Base-by-base conservation (phyloP, 2,329 filamentous ascomycete species). In the Epichloe gansuensis region DNA sequence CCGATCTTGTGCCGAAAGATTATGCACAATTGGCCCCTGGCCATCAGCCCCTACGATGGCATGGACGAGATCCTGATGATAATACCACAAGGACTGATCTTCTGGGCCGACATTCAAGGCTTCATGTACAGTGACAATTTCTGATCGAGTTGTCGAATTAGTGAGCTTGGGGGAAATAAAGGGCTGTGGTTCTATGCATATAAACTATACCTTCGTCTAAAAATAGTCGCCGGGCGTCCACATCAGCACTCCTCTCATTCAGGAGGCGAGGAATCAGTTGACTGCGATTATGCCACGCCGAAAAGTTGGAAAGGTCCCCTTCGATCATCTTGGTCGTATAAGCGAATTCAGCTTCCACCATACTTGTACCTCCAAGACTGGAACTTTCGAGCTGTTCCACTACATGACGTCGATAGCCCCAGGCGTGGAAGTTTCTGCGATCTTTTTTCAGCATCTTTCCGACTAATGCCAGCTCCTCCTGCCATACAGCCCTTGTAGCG, bases 81-180 rank as follows among this genome's bases (percentile, higher is more conserved):
- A 97, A 67, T 94, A 95, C 90, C 93, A 98, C 5, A 96, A 75
- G 17, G 89, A 95, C 64, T 97, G 91, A 64, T 97, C 91, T 59
- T 95, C 89, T 0, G 91, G 89, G 53, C 94, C 90, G 39, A 88
- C 87, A 54, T 89, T 93, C 47, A 97, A 74, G 0, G 86, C 90
- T 52, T 84, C 78, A 51, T 85, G 82, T 27, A 95, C 83, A 43
- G 87, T 71, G 27, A 78, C 74, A 49, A 97, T 74, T 69, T 98
- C 93, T 76, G 48, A 25, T 9, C 9, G 15, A 40, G 2, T 23
- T 54, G n/a, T 51, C 1, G 25, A 54, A 5, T 40, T 47, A n/a
- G 13, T 41, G 34, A 46, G 39, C 4, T 21, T 50, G 12, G 6
- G 3, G 9, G 25, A 31, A 12, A 46, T 15, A 46, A 11, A 34